A percentile compares a stretch with the other conserved stretches of the same genome.
Conservation (phyloP, 208 protist genomes). For the Wallacemonas sp. region DNA sequence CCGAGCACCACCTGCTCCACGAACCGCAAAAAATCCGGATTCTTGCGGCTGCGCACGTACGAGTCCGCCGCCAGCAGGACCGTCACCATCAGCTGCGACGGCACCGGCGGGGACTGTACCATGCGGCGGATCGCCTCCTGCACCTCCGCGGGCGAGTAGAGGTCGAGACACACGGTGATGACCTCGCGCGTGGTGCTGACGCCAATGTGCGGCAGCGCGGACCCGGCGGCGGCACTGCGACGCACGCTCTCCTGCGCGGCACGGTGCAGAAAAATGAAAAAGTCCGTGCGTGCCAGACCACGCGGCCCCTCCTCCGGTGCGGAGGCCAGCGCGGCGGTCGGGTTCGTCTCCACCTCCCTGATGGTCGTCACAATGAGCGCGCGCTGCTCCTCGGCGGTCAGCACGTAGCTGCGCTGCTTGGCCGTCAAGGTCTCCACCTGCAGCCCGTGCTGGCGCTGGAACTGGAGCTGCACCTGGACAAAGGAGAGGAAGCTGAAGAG, state of each 20-base stretch:
- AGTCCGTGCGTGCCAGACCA: constrained; percentile 59
- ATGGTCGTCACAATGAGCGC: constrained; percentile 49
- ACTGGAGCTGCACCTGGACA: constrained; percentile 74
- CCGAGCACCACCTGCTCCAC: constrained; percentile 55
- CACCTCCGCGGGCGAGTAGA: constrained; percentile 66
- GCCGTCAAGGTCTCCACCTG: constrained; percentile 28
- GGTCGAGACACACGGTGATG: constrained; percentile 56
- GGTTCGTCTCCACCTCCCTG: constrained; percentile 47
- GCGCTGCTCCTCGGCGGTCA: constrained; percentile 44
- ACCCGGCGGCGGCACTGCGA: background rate
- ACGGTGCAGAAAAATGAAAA: constrained; percentile 69
- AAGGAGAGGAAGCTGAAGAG: constrained; percentile 67
- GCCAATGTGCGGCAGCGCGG: constrained; percentile 43
- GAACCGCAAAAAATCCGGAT: constrained; percentile 51
- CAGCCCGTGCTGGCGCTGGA: constrained; percentile 35
- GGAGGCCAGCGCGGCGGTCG: constrained; percentile 20
- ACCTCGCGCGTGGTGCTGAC: constrained; percentile 65
- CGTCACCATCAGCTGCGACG: constrained; percentile 81
- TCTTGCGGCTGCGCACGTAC: constrained; percentile 32
- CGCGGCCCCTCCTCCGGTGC: constrained; percentile 21
- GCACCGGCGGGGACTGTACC: constrained; percentile 50
- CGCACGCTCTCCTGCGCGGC: constrained; percentile 45
- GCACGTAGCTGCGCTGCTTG: constrained; percentile 37
- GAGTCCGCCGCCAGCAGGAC: constrained; percentile 47
- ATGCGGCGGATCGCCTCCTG: constrained; percentile 48